A percentile compares a stretch with the other conserved stretches of the same genome.
phyloP scores from a whole-genome alignment of 768 basidiomycete species.

The Rubroboletus pulcherrimus region DNA sequence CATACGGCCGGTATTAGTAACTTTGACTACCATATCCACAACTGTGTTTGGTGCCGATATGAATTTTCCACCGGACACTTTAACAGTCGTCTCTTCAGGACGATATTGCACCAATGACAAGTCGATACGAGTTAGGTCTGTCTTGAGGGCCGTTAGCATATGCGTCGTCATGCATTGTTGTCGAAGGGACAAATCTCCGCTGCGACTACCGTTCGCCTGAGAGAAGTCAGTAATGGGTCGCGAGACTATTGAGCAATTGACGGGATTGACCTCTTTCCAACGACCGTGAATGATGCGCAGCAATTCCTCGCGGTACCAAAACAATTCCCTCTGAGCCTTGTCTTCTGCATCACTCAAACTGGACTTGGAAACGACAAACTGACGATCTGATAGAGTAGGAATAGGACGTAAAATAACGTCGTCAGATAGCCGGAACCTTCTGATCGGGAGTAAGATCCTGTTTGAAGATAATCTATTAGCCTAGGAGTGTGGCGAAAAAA shows the following conservation, averaged over 20 bases:
- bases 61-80: constrained; percentile 37
- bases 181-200: constrained; percentile 74
- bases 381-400: constrained; percentile 81
- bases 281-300: constrained; percentile 62
- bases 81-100: constrained; percentile 14
- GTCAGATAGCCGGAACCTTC: constrained; percentile 60
- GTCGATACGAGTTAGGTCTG: constrained; percentile 58
- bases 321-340: constrained; percentile 68
- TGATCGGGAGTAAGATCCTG: constrained; percentile 69
- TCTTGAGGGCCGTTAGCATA: constrained; percentile 76
- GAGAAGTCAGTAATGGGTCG: background rate
- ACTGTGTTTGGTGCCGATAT: constrained; percentile 58
- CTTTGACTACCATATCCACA: constrained; percentile 50
- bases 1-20: constrained; percentile 71
- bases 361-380: constrained; percentile 84
- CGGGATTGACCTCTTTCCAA: constrained; percentile 76
- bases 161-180: constrained; percentile 70
- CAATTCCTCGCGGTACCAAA: constrained; percentile 95
- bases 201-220: constrained; percentile 75
- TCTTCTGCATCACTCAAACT: constrained; percentile 57
- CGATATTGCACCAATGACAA: constrained; percentile 45
- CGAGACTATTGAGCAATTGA: background rate
- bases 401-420: constrained; percentile 62
- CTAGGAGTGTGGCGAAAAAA: background rate
- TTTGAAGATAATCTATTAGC: constrained; percentile 2